These are phyloP conservation scores for Starmera quercuum DNA, from an alignment of 805 yeast species.

Conservation along the genomic window DNA sequence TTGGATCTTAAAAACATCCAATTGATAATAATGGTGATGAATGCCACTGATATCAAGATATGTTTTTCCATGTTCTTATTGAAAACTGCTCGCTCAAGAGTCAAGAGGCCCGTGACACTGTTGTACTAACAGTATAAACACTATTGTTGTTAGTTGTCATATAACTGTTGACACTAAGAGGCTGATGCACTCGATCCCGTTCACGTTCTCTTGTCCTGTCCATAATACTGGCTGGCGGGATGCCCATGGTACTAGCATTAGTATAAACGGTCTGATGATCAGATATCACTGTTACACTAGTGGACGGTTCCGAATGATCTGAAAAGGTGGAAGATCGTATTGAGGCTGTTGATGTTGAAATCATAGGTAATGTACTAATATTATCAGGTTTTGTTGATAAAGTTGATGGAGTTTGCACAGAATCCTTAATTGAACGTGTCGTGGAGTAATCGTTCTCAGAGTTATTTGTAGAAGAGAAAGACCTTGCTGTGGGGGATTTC, in stretches of 20 bases:
- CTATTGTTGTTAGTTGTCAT: conserved; percentile 13
- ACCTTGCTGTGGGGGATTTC: too few relatives aligned
- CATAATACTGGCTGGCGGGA: conserved; percentile 66
- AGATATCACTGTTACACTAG: conserved; percentile 26
- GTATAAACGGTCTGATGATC: conserved; percentile 37
- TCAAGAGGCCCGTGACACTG: conserved; percentile 2
- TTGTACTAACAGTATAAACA: conserved; percentile 9
- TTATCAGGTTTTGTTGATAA: conserved; percentile 12
- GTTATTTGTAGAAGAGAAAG: background rate
- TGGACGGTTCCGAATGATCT: conserved; percentile 26
- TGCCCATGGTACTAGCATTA: conserved; percentile 60
- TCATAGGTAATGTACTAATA: conserved; percentile 24
- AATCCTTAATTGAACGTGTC: too few relatives aligned
- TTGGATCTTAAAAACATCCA: too few relatives aligned
- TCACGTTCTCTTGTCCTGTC: conserved; percentile 34
- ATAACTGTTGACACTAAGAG: conserved; percentile 13
- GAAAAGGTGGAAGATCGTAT: conserved; percentile 29
- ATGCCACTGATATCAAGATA: too few relatives aligned
- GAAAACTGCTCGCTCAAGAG: background rate
- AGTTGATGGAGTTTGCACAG: background rate
- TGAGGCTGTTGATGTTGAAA: conserved; percentile 27
- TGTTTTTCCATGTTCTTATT: too few relatives aligned
- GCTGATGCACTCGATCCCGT: conserved; percentile 11
- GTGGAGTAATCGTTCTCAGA: background rate
- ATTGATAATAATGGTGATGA: too few relatives aligned